Base-by-base conservation (phyloP, 208 protist species). In the Acanthamoeba culbertsoni region DNA sequence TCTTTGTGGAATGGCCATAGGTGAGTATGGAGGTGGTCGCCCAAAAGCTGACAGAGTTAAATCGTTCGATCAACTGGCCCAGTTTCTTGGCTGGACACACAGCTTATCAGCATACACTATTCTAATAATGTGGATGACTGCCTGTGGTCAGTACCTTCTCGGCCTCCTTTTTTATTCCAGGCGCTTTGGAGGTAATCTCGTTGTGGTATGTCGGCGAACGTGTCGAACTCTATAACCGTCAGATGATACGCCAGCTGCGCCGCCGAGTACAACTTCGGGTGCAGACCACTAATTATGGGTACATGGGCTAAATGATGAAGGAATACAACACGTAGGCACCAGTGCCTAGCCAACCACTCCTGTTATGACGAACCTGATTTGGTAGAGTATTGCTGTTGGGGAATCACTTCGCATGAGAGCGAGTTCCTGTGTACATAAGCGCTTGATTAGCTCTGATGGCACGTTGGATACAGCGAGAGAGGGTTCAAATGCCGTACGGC, bases 11-110 rank as follows among this genome's bases (percentile, higher is more conserved):
- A 18, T 53, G n/a, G 12, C 68, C 88, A 31, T 35, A n/a, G 20
- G 57, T 93, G 42, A 93, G 88, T 37, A 93, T 93, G 20, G 88
- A 82, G 10, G 88, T 93, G 20, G 63, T 40, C 33, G 26, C 62
- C 88, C 88, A 93, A 42, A 93, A 93, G 62, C 88, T 93, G 16
- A 93, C 88, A 4, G 57, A 42, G 48, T 93, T 93, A n/a, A 93
- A 93, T 55, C 65, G 88, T 1, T 93, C 63, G 33, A 93, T 93
- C 16, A 93, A 33, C 48, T 46, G 33, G 46, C 33, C 43, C 40
- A 93, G 65, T 26, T 93, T 82, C 33, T 51, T 93, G 3, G 84
- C 84, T 91, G 84, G 37, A 20, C 28, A n/a, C 16, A 33, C 16
- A 82, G 37, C n/a, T n/a, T n/a, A n/a, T n/a, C 35, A 75, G 8